phyloP scores from a whole-genome alignment of 2,329 filamentous ascomycete species.

The Colletotrichum shisoi region DNA sequence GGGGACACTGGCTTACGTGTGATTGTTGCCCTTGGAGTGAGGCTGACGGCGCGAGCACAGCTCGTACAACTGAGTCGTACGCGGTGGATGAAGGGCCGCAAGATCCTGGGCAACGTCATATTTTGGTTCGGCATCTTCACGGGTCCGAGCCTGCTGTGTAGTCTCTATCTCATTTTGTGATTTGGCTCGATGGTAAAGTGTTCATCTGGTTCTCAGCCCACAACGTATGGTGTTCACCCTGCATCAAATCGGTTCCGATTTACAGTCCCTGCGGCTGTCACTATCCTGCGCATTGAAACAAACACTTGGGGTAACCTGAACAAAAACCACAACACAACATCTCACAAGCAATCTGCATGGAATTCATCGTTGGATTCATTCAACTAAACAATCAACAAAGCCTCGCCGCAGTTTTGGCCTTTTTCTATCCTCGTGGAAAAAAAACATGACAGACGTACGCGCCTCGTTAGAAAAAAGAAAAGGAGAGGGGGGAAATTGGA shows the following conservation, averaged over 20 bases:
- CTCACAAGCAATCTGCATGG: not conserved
- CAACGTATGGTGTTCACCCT: too few species aligned
- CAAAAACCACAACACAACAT: not conserved
- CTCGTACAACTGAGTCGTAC: slow-evolving; percentile 73
- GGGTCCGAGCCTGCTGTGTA: slow-evolving; percentile 72
- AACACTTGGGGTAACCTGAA: too few species aligned
- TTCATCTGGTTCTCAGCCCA: too few species aligned
- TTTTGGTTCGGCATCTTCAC: slow-evolving; percentile 84
- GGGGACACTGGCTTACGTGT: too few species aligned
- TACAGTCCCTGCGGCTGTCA: not conserved
- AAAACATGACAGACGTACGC: slow-evolving; percentile 21
- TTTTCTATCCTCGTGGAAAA: slow-evolving; percentile 31
- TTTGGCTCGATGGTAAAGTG: not conserved
- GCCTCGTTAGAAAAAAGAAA: slow-evolving; percentile 7
- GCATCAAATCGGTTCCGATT: not conserved
- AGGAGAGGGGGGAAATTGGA: not conserved
- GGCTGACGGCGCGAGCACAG: slow-evolving; percentile 43
- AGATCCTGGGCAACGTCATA: slow-evolving; percentile 73
- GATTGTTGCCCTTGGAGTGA: not conserved
- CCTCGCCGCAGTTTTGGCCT: slow-evolving; percentile 31
- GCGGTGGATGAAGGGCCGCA: slow-evolving; percentile 67
- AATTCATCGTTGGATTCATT: slow-evolving; percentile 26
- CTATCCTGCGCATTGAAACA: too few species aligned
- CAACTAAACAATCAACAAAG: slow-evolving; percentile 24
- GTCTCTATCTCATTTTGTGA: slow-evolving; percentile 66